Conservation (phyloP, 2,329 filamentous ascomycete species). For the Ophiocordyceps camponoti-floridani region DNA sequence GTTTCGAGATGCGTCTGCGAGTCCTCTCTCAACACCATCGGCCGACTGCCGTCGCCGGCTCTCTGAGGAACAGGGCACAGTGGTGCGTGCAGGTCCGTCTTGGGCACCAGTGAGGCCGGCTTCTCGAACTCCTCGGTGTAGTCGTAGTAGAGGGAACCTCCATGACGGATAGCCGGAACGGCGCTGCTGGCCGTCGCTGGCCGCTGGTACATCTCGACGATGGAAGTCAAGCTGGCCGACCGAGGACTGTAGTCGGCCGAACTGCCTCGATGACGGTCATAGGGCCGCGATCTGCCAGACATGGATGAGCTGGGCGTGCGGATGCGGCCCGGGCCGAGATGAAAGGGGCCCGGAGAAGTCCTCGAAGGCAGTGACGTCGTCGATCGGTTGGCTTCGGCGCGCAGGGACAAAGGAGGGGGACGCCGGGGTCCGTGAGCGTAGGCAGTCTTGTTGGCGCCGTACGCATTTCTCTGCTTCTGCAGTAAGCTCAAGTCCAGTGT, state of each 20-base stretch:
- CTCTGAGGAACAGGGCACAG: slow-evolving; percentile 14
- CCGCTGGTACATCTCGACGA: slow-evolving; percentile 27
- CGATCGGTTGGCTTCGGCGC: slow-evolving; percentile 21
- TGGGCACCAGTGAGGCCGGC: slow-evolving; percentile 5
- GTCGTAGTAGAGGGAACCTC: slow-evolving; percentile 29
- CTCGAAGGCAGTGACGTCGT: slow-evolving; percentile 18
- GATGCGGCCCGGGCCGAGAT: slow-evolving; percentile 8
- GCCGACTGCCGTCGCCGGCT: slow-evolving; percentile 7
- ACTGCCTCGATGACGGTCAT: slow-evolving; percentile 14
- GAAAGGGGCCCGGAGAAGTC: slow-evolving; percentile 9
- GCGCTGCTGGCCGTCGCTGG: slow-evolving; percentile 9
- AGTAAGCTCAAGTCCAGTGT: slow-evolving; percentile 1
- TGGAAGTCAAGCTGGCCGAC: slow-evolving; percentile 30
- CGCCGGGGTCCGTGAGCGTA: slow-evolving; percentile 17
- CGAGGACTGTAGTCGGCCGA: slow-evolving; percentile 20
- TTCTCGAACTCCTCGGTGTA: slow-evolving; percentile 32
- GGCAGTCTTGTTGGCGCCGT: slow-evolving; percentile 21
- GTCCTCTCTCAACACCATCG: slow-evolving; percentile 11
- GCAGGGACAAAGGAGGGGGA: slow-evolving; percentile 19
- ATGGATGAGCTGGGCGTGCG: slow-evolving; percentile 18
- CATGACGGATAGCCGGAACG: slow-evolving; percentile 11
- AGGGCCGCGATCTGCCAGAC: slow-evolving; percentile 9
- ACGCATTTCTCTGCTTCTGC: slow-evolving; percentile 22
- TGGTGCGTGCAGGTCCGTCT: slow-evolving; percentile 6
- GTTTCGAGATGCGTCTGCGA: slow-evolving; percentile 1